Evolutionary conservation across 768 basidiomycete genomes (phyloP).

Genomic region (Chlorophyllum brunneum): DNA sequence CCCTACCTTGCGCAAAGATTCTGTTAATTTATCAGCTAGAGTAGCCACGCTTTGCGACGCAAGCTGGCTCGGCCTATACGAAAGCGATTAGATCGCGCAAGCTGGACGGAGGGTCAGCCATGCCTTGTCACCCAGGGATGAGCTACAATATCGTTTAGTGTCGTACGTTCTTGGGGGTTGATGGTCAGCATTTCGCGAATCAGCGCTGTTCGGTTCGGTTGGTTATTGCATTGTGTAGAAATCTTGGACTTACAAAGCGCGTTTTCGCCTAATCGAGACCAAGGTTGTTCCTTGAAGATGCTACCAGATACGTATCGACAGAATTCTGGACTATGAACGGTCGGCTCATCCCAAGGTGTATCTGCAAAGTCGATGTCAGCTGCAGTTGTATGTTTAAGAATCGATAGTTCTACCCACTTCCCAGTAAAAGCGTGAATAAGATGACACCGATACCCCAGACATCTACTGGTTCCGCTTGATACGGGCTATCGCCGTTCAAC

Average conservation of each 20-base stretch:
- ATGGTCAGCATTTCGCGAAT: slow-evolving; percentile 72
- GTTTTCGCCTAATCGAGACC: slow-evolving; percentile 59
- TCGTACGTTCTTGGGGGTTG: slow-evolving; percentile 65
- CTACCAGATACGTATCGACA: slow-evolving; percentile 68
- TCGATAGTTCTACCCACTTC: slow-evolving; percentile 57
- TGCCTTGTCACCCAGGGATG: slow-evolving; percentile 81
- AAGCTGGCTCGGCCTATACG: slow-evolving; percentile 64
- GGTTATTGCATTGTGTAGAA: not conserved
- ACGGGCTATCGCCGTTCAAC: slow-evolving; percentile 66
- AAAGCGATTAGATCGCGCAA: not conserved
- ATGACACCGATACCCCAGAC: slow-evolving; percentile 97
- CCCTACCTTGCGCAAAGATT: slow-evolving; percentile 62
- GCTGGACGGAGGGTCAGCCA: slow-evolving; percentile 11
- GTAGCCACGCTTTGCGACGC: slow-evolving; percentile 43
- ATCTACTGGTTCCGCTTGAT: slow-evolving; percentile 90
- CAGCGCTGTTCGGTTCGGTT: slow-evolving; percentile 45
- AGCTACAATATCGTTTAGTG: slow-evolving; percentile 39
- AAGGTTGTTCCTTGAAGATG: slow-evolving; percentile 73
- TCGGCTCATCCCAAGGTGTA: slow-evolving; percentile 98
- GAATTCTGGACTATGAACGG: slow-evolving; percentile 74
- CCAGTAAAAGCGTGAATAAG: slow-evolving; percentile 83
- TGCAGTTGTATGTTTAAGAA: not conserved
- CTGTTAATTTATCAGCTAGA: slow-evolving; percentile 69
- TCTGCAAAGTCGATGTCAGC: slow-evolving; percentile 32
- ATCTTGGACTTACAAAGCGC: slow-evolving; percentile 53